Evolutionary conservation across 371 early-diverging fungal species (phyloP), one percentile per base, ranked within the genome.

Genomic region (Lichtheimia corymbifera): DNA sequence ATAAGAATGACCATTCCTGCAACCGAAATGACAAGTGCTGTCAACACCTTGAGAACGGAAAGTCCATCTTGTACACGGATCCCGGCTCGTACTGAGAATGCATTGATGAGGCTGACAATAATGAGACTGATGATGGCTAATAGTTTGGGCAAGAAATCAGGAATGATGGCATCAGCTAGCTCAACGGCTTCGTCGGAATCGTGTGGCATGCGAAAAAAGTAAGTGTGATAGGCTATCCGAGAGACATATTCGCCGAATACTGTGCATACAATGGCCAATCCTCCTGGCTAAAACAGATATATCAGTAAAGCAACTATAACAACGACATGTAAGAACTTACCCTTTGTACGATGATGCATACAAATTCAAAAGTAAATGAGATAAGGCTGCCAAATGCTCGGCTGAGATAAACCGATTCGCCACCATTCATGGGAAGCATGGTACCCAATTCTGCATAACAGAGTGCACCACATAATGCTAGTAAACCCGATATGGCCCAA

Each of bases 401-500:
- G 49, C 86, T 80, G 44, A 93, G 73, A 68, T 95, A 95, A 0
- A 90, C 88, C 62, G 91, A 84, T 43, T 94, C 95, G 11, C 96
- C 95, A 24, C 86, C 86, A 59, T 95, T 95, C 67, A 91, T 90
- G 2, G 95, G 94, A 52, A 94, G 81, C 83, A 92, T 88, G 28
- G 94, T 81, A 1, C 96, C 97, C 40, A 97, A 72, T 72, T 97
- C 97, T 12, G 85, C 86, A 69, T 91, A 93, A 55, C 88, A 89
- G 24, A 88, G 77, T 0, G 91, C 89, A 51, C 95, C 94, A 6
- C 85, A 83, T 50, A 90, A 77, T 4, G 92, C 90, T 53, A 93
- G 64, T 49, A 93, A 57, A 5, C 88, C 93, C 17, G 92, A 89
- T 17, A 90, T 67, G 30, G 86, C 74, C 94, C 94, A 94, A 11